Conservation (phyloP, 352 stramenopile species). For the Phytophthora capsici region DNA sequence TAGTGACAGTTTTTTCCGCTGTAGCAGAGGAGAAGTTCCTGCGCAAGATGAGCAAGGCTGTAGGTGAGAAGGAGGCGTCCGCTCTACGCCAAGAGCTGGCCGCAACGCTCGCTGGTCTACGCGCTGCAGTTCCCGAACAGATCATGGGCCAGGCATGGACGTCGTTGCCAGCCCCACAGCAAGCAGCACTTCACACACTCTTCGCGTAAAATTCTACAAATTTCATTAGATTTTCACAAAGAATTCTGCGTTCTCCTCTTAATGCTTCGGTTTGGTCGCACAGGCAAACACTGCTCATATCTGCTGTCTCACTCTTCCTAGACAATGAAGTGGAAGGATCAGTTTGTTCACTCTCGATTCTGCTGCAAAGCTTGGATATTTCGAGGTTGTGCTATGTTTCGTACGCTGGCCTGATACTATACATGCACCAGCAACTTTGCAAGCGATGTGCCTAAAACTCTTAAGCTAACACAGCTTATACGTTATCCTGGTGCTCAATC, state of each 20-base stretch:
- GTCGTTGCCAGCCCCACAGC: constrained; percentile 52
- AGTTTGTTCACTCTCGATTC: too few species aligned
- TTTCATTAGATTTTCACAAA: constrained; percentile 5
- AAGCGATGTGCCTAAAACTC: too few species aligned
- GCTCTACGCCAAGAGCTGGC: constrained; percentile 53
- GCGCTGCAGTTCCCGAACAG: constrained; percentile 53
- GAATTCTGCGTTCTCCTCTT: too few species aligned
- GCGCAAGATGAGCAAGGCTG: constrained; percentile 43
- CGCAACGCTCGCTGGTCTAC: constrained; percentile 54
- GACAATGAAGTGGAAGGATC: not conserved
- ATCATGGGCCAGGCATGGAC: constrained; percentile 71
- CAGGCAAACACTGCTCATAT: not conserved
- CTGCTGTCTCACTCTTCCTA: not conserved
- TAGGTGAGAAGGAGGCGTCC: constrained; percentile 53
- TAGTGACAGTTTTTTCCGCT: constrained; percentile 72
- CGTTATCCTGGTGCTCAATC: too few species aligned
- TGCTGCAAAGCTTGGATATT: too few species aligned
- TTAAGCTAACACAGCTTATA: too few species aligned
- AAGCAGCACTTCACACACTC: constrained; percentile 68
- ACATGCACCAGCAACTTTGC: too few species aligned
- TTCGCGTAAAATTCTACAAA: constrained; percentile 43
- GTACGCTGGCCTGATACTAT: too few species aligned
- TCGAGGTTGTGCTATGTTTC: too few species aligned
- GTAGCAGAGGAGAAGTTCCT: constrained; percentile 48
- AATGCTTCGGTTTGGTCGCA: too few species aligned